Evolutionary conservation across 2,329 filamentous ascomycete genomes (phyloP).

Genomic region (Trichoderma aggressivum): DNA sequence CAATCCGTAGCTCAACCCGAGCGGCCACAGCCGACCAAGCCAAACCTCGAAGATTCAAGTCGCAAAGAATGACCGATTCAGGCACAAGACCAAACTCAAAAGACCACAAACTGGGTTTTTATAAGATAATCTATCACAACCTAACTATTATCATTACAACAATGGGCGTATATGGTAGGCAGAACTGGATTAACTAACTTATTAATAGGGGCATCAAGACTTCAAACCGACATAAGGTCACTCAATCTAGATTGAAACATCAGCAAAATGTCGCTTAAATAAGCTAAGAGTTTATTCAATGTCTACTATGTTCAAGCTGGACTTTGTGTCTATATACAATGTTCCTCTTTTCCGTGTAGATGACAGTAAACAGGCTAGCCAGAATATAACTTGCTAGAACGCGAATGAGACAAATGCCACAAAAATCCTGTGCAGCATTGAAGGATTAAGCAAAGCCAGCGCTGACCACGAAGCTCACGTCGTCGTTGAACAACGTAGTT

Average conservation of each 20-base stretch:
- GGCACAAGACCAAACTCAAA: too few species aligned
- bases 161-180: too few species aligned
- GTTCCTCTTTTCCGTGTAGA: background rate
- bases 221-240: background rate
- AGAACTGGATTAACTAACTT: too few species aligned
- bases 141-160: too few species aligned
- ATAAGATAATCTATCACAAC: too few species aligned
- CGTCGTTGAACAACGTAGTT: background rate
- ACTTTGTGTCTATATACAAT: background rate
- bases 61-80: too few species aligned
- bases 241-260: background rate
- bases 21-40: too few species aligned
- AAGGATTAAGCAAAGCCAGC: background rate
- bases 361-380: background rate
- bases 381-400: background rate
- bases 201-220: too few species aligned
- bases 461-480: slow-evolving; percentile 3
- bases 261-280: background rate
- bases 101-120: too few species aligned
- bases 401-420: background rate
- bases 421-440: background rate
- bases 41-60: too few species aligned
- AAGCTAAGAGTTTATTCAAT: background rate
- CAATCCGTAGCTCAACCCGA: too few species aligned
- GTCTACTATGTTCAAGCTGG: background rate